Base-by-base conservation (phyloP, 345 rosid species). In the Cardamine chenopodiifolia region DNA sequence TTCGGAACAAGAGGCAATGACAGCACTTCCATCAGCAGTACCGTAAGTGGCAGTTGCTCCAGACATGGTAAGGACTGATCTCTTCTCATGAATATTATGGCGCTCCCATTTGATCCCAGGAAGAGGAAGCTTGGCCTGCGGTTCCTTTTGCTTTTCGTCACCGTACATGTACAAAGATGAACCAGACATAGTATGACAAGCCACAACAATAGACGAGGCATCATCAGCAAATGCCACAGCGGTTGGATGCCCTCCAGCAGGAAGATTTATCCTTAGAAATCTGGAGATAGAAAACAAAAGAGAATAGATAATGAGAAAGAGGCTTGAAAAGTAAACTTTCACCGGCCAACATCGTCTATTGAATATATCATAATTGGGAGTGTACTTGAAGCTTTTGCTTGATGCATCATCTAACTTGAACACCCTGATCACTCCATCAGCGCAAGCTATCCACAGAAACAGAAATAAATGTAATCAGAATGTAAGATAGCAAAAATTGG, bases 331-430 rank as follows among this genome's bases (percentile, higher is more conserved):
- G 28, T 13, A 58, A 49, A 7, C 23, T 47, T 9, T 17, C n/a
- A 73, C 12, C 2, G 1, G 32, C 20, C 59, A 12, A 42, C 13
- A 54, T 45, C 0, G 40, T 3, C 8, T 58, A 47, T 14, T 35
- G 42, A 31, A 57, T 10, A 26, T 5, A 34, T 8, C 26, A 49
- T n/a, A n/a, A n/a, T n/a, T n/a, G n/a, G n/a, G n/a, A n/a, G n/a
- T n/a, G n/a, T n/a, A 95, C 98, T 89, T 95, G 86, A 90, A 92
- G 85, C 97, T 90, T 89, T 90, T 95, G 82, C 93, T 95, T 6
- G 89, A 83, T 67, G 94, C 98, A 79, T 95, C 92, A 70, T 95
- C 97, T 85, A 95, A 80, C 86, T 89, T 90, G 72, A 87, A 92
- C 61, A 92, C 85, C 83, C 99, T 87, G 58, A 89, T 82, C 58